Evolutionary conservation across 2,329 filamentous ascomycete species (phyloP), one percentile per base, ranked within the genome.

Genomic region (Atkinsonella texensis): DNA sequence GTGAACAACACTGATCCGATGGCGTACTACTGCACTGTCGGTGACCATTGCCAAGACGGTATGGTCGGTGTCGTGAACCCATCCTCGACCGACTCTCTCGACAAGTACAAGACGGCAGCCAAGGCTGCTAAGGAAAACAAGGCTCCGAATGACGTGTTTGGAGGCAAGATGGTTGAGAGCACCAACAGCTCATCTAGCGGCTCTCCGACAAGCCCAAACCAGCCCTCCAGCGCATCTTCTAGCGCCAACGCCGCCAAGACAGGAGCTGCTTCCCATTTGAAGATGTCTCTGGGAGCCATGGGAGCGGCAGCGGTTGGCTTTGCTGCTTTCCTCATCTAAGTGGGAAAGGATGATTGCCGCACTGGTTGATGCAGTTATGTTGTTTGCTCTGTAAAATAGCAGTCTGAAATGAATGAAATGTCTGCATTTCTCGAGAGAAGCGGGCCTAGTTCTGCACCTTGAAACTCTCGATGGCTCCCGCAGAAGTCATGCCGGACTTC

Each of bases 11-110:
- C 63, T 3, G 56, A 63, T 28, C 59, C 64, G 42, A 57, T 63
- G 18, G 60, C 62, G 51, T 61, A 62, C 54, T 67, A 65, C 59
- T 67, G 62, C 53, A 56, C 55, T 32, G 51, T 54, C 46, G 54
- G 42, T 17, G 49, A 51, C 17, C 62, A 67, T 55, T 67, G 64
- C 53, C 57, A 62, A 57, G 51, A 38, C 8, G 64, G 64, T 44
- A 65, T 66, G 63, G 57, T 65, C 8, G 62, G 60, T 32, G 61
- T 59, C 42, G 56, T 66, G 53, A 66, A 65, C 52, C 55, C 59
- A 18, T 56, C 53, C 17, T 53, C 48, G 18, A 50, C 57, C 18
- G 47, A 57, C 52, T 59, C 57, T 9, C 57, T 61, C 18, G 52
- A 54, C 13, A 47, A 49, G 20, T 60, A 54, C 53, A 55, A 52